Evolutionary conservation across 352 stramenopile species (phyloP).

Genomic region (Phytophthora pini): DNA sequence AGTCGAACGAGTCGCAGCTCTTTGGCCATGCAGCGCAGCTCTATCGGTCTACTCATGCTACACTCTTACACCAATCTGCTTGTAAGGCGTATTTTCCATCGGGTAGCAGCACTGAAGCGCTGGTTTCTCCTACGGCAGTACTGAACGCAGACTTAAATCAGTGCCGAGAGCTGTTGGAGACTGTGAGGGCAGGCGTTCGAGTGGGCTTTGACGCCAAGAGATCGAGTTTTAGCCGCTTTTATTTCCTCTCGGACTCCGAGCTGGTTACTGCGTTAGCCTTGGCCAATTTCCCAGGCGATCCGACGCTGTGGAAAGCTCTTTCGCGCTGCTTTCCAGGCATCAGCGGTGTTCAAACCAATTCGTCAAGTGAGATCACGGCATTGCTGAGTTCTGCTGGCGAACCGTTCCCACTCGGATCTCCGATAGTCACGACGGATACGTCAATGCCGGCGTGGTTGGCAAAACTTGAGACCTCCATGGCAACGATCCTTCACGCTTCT

Average conservation of each 20-base stretch:
- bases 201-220: slow-evolving; percentile 61
- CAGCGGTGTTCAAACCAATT: slow-evolving; percentile 51
- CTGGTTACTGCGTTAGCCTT: slow-evolving; percentile 54
- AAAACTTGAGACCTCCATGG: slow-evolving; percentile 69
- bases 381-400: slow-evolving; percentile 63
- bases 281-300: slow-evolving; percentile 19
- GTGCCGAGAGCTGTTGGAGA: slow-evolving; percentile 57
- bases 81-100: slow-evolving; percentile 46
- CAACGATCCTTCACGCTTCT: slow-evolving; percentile 73
- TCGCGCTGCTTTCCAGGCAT: slow-evolving; percentile 70
- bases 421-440: slow-evolving; percentile 52
- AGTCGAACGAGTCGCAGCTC: slow-evolving; percentile 46
- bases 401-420: slow-evolving; percentile 56
- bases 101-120: not conserved
- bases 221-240: slow-evolving; percentile 68
- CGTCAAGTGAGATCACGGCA: slow-evolving; percentile 57
- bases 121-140: not conserved
- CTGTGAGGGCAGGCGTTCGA: slow-evolving; percentile 45
- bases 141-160: slow-evolving; percentile 45
- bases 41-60: slow-evolving; percentile 36
- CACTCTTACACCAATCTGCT: slow-evolving; percentile 36
- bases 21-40: slow-evolving; percentile 55
- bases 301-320: slow-evolving; percentile 51
- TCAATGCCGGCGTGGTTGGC: slow-evolving; percentile 55
- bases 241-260: slow-evolving; percentile 69